Base-by-base conservation (phyloP, 805 yeast species). In the Ogataea saltuana region DNA sequence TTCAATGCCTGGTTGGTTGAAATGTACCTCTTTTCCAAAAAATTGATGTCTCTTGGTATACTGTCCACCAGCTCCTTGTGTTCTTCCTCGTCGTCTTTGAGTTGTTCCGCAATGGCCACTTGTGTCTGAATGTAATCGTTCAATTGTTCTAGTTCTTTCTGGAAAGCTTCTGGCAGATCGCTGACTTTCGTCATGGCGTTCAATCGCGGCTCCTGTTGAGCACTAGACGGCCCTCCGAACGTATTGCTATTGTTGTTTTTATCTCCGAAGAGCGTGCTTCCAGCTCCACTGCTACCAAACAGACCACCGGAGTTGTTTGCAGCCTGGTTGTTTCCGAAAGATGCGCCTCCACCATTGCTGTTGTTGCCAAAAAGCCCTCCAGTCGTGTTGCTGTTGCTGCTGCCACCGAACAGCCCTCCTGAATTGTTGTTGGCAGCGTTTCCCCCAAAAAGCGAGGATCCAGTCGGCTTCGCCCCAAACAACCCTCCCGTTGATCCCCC, bases 111-210 rank as follows among this genome's bases (percentile, higher is more conserved):
- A 40, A 84, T 81, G 38, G 80, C 74, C 32, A 84, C 85, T 64
- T 86, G 95, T 26, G 77, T 76, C 56, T 82, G 85, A 37, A 86
- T 83, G 58, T 82, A 85, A 44, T 77, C 74, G 61, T 86, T 88
- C 44, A 86, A 66, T 49, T 81, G 80, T 60, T 82, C 85, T 27
- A 86, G 67, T 57, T 85, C 88, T 46, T 68, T 75, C 54, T 83
- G 85, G 42, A 81, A 65, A n/a, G 67, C 74, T n/a, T 78, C 83
- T 2, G 93, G 90, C 29, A 86, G 66, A 46, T 85, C 91, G 7
- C 80, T 79, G 8, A 86, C 85, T 38, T 85, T 74, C 0, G 91
- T 83, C 81, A 86, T 78, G 11, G 89, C 80, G 9, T 85, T 83
- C 33, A 86, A 68, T 38, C 69, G 76, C 4, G 74, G 71, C 40